A percentile compares a stretch with the other conserved stretches of the same genome.
Evolutionary conservation across 2,329 filamentous ascomycete genomes (phyloP).

Genomic region (Celoporthe dispersa): DNA sequence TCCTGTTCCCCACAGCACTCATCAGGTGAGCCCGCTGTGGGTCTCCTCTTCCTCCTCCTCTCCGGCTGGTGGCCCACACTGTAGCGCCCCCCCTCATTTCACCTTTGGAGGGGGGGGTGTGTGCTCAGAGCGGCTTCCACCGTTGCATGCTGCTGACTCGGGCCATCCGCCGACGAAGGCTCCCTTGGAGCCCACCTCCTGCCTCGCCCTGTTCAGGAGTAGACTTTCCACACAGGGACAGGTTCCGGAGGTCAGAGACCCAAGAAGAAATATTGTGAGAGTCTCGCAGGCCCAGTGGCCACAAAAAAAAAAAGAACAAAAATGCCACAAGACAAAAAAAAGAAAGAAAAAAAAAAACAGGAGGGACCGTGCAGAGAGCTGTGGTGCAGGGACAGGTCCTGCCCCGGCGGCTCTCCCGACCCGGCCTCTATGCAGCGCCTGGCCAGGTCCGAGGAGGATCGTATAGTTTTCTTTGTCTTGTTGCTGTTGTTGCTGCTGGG

Average conservation of each 20-base stretch:
- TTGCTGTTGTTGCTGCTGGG: too few relatives aligned
- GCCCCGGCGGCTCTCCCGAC: neutral
- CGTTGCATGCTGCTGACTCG: neutral
- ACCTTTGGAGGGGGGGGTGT: neutral
- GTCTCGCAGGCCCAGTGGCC: neutral
- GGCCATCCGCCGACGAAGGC: neutral
- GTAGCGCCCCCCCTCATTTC: neutral
- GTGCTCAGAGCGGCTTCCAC: constrained; percentile 11
- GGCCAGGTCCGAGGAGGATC: neutral
- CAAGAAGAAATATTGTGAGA: neutral
- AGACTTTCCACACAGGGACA: neutral
- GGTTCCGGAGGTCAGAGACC: neutral
- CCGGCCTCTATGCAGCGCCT: neutral
- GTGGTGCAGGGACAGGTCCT: neutral
- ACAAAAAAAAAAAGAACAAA: neutral
- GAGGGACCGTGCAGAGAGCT: neutral
- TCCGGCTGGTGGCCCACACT: constrained; percentile 5
- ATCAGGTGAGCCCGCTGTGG: neutral
- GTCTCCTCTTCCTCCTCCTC: neutral
- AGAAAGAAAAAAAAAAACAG: neutral
- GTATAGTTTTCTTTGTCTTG: neutral
- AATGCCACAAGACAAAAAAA: neutral
- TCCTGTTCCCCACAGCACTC: neutral
- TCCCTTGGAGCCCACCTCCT: too few relatives aligned
- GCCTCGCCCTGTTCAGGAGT: neutral